Evolutionary conservation across 2,329 filamentous ascomycete species (phyloP), one percentile per base, ranked within the genome.

Genomic region (Diaporthe citri): DNA sequence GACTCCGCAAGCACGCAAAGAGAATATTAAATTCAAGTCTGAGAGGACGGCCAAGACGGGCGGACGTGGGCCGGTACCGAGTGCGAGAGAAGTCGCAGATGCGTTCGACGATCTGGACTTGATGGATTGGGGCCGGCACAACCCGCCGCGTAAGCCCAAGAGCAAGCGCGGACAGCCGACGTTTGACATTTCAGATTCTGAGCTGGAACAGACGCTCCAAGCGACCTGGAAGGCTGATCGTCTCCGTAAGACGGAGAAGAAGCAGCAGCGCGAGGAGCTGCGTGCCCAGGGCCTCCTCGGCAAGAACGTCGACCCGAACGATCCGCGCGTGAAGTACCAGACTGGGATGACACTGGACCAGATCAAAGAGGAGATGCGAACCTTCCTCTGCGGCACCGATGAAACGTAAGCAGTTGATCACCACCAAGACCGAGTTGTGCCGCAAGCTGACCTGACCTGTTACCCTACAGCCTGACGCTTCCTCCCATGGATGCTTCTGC

Each of bases 401-500:
- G 87, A 92, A 78, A 92, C 88, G 92, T 95, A 86, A 80, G 88
- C 85, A n/a, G 25, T 36, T 7, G 22, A 28, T n/a, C 13, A 10
- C 8, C 39, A 34, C 5, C 34, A 5, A n/a, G 15, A n/a, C 31
- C 31, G 9, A 4, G n/a, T 28, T 17, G 34, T 46, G 31, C 17
- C 8, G 55, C 57, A 76, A 71, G 71, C 69, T 77, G 39, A 77
- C 52, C 69, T 77, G 39, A 77, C 52, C 56, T 64, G 70, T 75
- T 76, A 10, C 41, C 17, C 43, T 72, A 41, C 77, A 95, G 94
- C 60, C 87, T 97, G 8, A 86, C 91, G 6, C 87, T 98, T 34
- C 95, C 96, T 4, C 95, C 96, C 0, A 97, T 98, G 92, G 92
- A 94, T 74, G 94, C 95, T 76, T 85, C 89, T 59, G 90, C 93